Percentiles rank a stretch among this genome's conserved stretches.
These are phyloP conservation scores for Lecanicillium sp. DNA, from an alignment of 2,329 filamentous ascomycete genomes.

Conservation along the genomic window DNA sequence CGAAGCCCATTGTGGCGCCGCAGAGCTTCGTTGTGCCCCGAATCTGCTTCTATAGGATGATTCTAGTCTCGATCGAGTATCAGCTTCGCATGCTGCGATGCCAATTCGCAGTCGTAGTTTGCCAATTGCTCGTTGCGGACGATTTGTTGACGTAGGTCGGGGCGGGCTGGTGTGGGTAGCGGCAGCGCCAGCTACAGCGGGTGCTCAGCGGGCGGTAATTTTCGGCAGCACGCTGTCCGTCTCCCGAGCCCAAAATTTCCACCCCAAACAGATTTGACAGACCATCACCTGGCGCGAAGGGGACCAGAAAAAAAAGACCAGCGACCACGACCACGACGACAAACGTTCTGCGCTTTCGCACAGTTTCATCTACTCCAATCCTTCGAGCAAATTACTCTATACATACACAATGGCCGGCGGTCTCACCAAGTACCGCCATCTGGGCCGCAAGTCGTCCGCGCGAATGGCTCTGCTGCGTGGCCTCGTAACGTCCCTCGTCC, in stretches of 20 bases:
- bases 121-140: slow-evolving; percentile 7
- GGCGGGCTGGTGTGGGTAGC: background rate
- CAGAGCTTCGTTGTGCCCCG: slow-evolving; percentile 9
- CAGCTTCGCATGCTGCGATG: slow-evolving; percentile 28
- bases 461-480: slow-evolving; percentile 90
- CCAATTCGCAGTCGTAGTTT: slow-evolving; percentile 16
- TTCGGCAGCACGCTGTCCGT: slow-evolving; percentile 10
- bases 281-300: background rate
- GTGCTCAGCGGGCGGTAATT: slow-evolving; percentile 8
- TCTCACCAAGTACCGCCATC: slow-evolving; percentile 78
- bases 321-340: too few species aligned
- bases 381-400: background rate
- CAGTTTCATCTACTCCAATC: background rate
- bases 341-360: too few species aligned
- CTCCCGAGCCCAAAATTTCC: slow-evolving; percentile 25
- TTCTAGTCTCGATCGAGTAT: slow-evolving; percentile 17
- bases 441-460: slow-evolving; percentile 80
- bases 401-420: slow-evolving; percentile 69
- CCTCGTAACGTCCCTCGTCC: slow-evolving; percentile 88
- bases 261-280: slow-evolving; percentile 20
- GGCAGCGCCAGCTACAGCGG: background rate
- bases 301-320: too few species aligned
- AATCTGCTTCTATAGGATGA: background rate
- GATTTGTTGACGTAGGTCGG: slow-evolving; percentile 9
- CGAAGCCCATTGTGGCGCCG: slow-evolving; percentile 58